phyloP scores from a whole-genome alignment of 2,329 filamentous ascomycete species.

The Leptographium procerum region DNA sequence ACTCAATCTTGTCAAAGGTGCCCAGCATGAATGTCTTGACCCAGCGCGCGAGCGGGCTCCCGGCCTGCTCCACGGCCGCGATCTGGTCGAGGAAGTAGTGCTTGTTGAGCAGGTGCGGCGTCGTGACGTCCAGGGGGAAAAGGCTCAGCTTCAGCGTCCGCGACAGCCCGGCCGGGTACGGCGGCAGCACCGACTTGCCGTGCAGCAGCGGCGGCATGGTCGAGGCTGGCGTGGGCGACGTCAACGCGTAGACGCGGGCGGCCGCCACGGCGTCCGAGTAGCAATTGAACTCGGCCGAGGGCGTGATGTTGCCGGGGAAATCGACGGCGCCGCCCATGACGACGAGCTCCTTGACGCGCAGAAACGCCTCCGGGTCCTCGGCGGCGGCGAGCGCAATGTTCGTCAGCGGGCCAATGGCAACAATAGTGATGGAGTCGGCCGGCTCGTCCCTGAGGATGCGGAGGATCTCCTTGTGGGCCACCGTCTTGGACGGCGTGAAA shows the following conservation, averaged over 20 bases:
- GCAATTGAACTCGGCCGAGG: slow-evolving; percentile 88
- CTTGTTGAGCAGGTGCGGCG: slow-evolving; percentile 52
- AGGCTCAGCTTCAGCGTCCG: slow-evolving; percentile 54
- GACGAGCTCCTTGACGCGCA: slow-evolving; percentile 79
- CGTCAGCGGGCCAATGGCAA: slow-evolving; percentile 84
- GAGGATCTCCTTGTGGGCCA: slow-evolving; percentile 81
- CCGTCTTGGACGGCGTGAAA: slow-evolving; percentile 66
- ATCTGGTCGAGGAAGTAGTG: slow-evolving; percentile 47
- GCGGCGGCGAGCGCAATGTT: slow-evolving; percentile 84
- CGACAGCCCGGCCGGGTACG: slow-evolving; percentile 54
- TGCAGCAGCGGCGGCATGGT: slow-evolving; percentile 65
- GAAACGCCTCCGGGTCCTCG: slow-evolving; percentile 78
- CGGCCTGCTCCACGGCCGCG: slow-evolving; percentile 41
- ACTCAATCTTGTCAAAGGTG: slow-evolving; percentile 57
- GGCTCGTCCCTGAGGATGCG: slow-evolving; percentile 73
- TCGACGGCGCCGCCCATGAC: slow-evolving; percentile 90
- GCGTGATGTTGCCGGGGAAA: slow-evolving; percentile 70
- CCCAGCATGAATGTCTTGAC: slow-evolving; percentile 59
- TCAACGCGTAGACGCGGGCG: slow-evolving; percentile 66
- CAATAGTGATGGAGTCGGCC: slow-evolving; percentile 73
- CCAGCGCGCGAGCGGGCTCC: slow-evolving; percentile 67
- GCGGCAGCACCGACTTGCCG: slow-evolving; percentile 36
- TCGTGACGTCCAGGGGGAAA: slow-evolving; percentile 70
- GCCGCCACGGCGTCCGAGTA: slow-evolving; percentile 77
- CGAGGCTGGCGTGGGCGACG: slow-evolving; percentile 58